A percentile compares a stretch with the other conserved stretches of the same genome.
Conservation (phyloP, 768 basidiomycete genomes). For the Phanerochaete sordida region DNA sequence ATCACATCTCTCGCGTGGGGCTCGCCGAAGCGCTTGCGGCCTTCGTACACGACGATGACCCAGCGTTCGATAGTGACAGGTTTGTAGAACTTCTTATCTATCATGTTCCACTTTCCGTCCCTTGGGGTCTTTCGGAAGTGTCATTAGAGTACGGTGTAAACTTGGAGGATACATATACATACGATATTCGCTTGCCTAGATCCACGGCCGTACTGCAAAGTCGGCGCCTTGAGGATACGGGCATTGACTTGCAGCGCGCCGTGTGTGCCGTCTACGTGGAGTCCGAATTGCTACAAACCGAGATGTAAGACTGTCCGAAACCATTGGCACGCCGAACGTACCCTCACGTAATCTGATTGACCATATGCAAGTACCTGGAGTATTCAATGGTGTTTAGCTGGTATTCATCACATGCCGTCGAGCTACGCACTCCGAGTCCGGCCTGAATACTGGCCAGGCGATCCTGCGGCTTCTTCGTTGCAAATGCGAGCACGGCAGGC, state of each 20-base stretch:
- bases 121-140: conserved; percentile 41
- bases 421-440: conserved; percentile 46
- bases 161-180: conserved; percentile 27
- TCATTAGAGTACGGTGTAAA: conserved; percentile 3
- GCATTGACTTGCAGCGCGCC: conserved; percentile 59
- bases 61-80: conserved; percentile 53
- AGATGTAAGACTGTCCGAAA: not conserved
- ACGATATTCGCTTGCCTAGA: conserved; percentile 59
- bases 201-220: conserved; percentile 58
- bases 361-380: conserved; percentile 48
- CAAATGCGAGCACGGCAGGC: conserved; percentile 58
- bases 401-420: conserved; percentile 53
- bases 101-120: conserved; percentile 82
- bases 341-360: conserved; percentile 67
- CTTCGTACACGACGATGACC: conserved; percentile 67
- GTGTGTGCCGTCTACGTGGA: conserved; percentile 46
- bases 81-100: conserved; percentile 67
- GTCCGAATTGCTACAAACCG: conserved; percentile 50
- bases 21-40: conserved; percentile 50
- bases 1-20: conserved; percentile 53
- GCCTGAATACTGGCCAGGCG: conserved; percentile 51
- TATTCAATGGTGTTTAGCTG: not conserved
- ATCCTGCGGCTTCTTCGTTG: conserved; percentile 58
- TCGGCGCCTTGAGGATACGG: conserved; percentile 61
- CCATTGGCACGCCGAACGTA: conserved; percentile 4